phyloP scores from a whole-genome alignment of 1,284 basidiomycete genomes.

The Mycena citricolor region DNA sequence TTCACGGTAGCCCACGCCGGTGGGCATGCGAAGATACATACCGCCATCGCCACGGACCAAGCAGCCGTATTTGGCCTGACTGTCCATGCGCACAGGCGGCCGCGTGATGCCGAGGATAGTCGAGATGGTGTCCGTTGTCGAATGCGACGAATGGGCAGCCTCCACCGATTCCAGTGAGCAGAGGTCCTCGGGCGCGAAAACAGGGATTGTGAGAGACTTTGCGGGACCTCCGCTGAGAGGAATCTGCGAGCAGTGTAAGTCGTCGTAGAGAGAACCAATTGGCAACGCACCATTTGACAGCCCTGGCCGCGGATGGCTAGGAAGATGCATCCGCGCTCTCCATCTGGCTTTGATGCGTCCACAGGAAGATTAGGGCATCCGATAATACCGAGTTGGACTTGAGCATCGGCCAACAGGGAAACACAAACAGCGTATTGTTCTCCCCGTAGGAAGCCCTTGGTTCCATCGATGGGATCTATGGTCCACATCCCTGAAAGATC shows the following conservation, averaged over 20 bases:
- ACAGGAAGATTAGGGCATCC: conserved; percentile 94
- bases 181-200: conserved; percentile 46
- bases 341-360: conserved; percentile 54
- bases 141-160: conserved; percentile 87
- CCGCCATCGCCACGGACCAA: conserved; percentile 88
- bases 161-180: conserved; percentile 93
- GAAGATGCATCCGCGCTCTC: conserved; percentile 78
- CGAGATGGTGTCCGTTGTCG: conserved; percentile 78
- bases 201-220: conserved; percentile 49
- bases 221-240: conserved; percentile 44
- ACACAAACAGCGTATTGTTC: conserved; percentile 98
- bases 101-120: conserved; percentile 67
- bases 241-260: conserved; percentile 32
- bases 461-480: conserved; percentile 90
- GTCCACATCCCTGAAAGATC: conserved; percentile 77
- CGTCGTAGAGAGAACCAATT: neutral
- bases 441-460: conserved; percentile 93
- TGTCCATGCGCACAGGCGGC: conserved; percentile 86
- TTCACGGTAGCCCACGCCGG: conserved; percentile 77
- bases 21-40: conserved; percentile 90
- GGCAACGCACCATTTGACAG: conserved; percentile 61
- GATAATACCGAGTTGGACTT: conserved; percentile 88
- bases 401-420: conserved; percentile 82
- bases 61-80: conserved; percentile 94
- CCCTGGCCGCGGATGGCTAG: conserved; percentile 83